Conservation (phyloP, 2,329 filamentous ascomycete species). For the Xylaria multiplex region DNA sequence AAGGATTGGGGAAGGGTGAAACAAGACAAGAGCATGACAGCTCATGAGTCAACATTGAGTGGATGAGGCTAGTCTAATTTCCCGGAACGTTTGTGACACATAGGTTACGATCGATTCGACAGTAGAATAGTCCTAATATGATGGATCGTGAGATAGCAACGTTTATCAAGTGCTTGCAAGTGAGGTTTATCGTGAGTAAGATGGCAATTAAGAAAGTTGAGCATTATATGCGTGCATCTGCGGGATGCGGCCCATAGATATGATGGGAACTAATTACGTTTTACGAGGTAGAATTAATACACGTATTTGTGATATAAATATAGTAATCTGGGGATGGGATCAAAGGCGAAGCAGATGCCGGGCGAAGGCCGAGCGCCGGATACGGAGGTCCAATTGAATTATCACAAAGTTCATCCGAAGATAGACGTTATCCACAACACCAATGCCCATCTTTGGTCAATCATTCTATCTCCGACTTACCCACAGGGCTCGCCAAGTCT, state of each 20-base stretch:
- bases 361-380: constrained; percentile 15
- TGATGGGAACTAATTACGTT: not conserved
- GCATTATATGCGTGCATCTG: not conserved
- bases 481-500: not conserved
- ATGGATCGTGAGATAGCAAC: constrained; percentile 4
- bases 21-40: not conserved
- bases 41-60: constrained; percentile 3
- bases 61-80: not conserved
- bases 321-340: too few species aligned
- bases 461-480: constrained; percentile 4
- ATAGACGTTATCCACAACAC: constrained; percentile 15
- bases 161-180: not conserved
- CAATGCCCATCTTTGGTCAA: not conserved
- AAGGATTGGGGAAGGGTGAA: constrained; percentile 1
- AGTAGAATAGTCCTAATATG: constrained; percentile 8
- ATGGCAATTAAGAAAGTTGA: not conserved
- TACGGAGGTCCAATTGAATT: constrained; percentile 17
- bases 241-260: too few species aligned
- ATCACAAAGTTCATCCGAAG: not conserved
- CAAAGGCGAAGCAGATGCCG: not conserved
- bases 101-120: not conserved
- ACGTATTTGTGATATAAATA: not conserved
- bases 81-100: not conserved
- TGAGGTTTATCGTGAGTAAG: not conserved
- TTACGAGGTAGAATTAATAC: not conserved